Base-by-base conservation (phyloP, 164 flowering plant species). In the Amborella trichopoda region DNA sequence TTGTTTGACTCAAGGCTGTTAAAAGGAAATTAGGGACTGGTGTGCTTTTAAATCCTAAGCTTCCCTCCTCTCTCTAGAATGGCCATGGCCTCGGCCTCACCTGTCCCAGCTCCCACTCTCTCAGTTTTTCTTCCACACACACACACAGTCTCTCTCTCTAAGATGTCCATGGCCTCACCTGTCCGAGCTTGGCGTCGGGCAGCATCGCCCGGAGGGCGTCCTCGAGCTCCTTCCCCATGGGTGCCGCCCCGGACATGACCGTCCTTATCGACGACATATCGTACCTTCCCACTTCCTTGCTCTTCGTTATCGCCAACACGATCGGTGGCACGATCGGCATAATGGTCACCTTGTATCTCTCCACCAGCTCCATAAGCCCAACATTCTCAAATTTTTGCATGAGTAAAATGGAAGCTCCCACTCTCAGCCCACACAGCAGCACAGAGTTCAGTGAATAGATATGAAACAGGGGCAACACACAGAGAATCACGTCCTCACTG, bases 141-240 rank as follows among this genome's bases (percentile, higher is more conserved):
- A n/a, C n/a, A 1, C 34, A 30, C 9, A 30, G 14, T 1, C 34
- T 30, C 11, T 30, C 1, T 30, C 14, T 30, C 34, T 8, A 5
- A 42, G 12, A 3, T 6, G 10, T 2, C 34, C 34, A 14, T 8
- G 11, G 34, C 11, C 34, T n/a, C 23, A 88, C 97, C 95, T 90
- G 98, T 4, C 98, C 98, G 43, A 86, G 74, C 32, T 56, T 76
- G 47, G 89, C 95, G 48, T 81, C 73, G 17, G 94, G 89, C 8
- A 85, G 67, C 71, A 61, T 86, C 20, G 77, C 68, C 32, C 80
- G 46, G 4, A 81, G 71, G 13, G 87, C 49, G 20, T 83, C 96
- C 42, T 91, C 96, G 12, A 91, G 83, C 53, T 91, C 96, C 68
- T 83, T 86, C 42, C 95, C 94, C 80, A 86, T 61, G 2, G 98